Conservation (phyloP, 176 grass and related monocot species). For the Saccharum spontaneum region DNA sequence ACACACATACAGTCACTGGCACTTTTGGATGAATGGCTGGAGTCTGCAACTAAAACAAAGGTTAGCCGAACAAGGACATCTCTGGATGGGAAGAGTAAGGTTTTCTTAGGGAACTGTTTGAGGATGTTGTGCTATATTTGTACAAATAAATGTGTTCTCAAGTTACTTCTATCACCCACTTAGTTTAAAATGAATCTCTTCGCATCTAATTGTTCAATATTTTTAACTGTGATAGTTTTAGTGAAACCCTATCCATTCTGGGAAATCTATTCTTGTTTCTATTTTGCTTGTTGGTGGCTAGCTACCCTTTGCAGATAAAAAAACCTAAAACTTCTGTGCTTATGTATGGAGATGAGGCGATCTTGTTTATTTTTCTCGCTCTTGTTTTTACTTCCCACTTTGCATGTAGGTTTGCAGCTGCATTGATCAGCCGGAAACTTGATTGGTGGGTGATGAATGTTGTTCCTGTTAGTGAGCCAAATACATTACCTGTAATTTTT, state of each 20-base stretch:
- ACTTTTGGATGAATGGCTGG: not conserved
- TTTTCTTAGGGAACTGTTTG: too few relatives aligned
- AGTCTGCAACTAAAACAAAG: not conserved
- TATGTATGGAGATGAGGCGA: not conserved
- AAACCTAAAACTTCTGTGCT: constrained; percentile 22
- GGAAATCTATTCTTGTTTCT: not conserved
- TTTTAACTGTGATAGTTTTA: not conserved
- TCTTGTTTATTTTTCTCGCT: not conserved
- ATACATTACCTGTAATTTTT: constrained; percentile 89
- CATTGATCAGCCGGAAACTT: constrained; percentile 65
- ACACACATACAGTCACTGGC: not conserved
- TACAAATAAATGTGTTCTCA: not conserved
- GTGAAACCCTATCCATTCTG: not conserved
- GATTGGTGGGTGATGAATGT: constrained; percentile 99
- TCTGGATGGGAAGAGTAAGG: not conserved
- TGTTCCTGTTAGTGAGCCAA: constrained; percentile 72
- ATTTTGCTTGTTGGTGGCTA: not conserved
- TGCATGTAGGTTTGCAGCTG: constrained; percentile 69
- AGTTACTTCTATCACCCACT: not conserved
- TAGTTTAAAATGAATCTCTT: constrained; percentile 1
- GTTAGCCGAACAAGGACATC: not conserved
- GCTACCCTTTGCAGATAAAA: not conserved
- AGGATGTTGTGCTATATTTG: not conserved
- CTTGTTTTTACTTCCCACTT: constrained; percentile 23
- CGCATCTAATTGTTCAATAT: not conserved